Evolutionary conservation across 768 basidiomycete species (phyloP), one percentile per base, ranked within the genome.

Genomic region (Kwoniella sp.): DNA sequence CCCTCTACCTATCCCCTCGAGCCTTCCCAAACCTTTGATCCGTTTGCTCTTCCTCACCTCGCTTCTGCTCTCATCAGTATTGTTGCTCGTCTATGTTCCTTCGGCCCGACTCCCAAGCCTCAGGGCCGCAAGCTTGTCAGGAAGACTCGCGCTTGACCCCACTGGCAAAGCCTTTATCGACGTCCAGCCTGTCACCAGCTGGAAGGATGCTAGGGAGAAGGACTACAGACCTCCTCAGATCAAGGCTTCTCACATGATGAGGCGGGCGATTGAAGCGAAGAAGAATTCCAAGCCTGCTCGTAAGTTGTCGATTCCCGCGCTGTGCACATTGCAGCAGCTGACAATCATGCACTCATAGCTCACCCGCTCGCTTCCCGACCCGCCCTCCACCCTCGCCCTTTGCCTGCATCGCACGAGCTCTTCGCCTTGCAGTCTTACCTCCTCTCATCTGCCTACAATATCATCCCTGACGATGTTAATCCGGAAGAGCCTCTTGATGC

Each of bases 341-440:
- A 6, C 13, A 33, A 33, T 33, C 7, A 19, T 22, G 12, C 26
- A 27, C 21, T 49, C n/a, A 7, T 26, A 63, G 60, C 61, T 27
- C 49, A 63, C 30, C 57, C 66, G 25, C 57, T 50, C 13, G 44
- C 64, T 22, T 47, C 55, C 26, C 60, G 64, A 37, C 56, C 64
- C 15, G 49, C 48, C 17, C 26, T 51, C 25, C 25, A 44, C 22
- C n/a, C 68, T 49, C 70, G 63, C 57, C 68, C 71, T 13, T 62
- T 78, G 6, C 72, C 77, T 2, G 24, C 64, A 1, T 53, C 69
- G 1, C 76, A 76, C 64, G 79, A 80, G 60, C 67, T 80, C n/a
- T 70, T 80, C 24, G 79, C 79, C 7, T 65, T 80, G 17, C 79
- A 80, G 62, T 74, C 79, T 0, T 80, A 74, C 60, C 72, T 80